Evolutionary conservation across 2,329 filamentous ascomycete genomes (phyloP).

Genomic region (Elsinoe arachidis): DNA sequence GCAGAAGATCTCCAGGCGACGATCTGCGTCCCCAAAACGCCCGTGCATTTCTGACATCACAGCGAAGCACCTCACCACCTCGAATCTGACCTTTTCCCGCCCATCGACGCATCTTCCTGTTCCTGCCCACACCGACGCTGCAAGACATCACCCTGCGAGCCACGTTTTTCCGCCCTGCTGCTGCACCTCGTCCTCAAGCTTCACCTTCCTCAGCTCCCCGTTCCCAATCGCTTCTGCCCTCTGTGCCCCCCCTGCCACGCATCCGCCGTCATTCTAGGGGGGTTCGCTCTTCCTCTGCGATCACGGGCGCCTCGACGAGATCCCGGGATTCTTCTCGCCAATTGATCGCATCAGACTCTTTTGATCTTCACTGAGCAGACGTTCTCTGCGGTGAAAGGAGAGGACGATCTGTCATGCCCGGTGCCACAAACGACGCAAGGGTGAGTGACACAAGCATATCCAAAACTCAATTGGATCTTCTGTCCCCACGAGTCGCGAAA

Average conservation of each 20-base stretch:
- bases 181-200: not conserved
- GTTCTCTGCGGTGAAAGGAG: not conserved
- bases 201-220: not conserved
- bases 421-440: slow-evolving; percentile 13
- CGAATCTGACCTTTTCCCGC: slow-evolving; percentile 10
- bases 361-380: not conserved
- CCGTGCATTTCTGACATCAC: slow-evolving; percentile 11
- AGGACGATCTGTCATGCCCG: slow-evolving; percentile 5
- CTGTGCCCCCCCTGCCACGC: not conserved
- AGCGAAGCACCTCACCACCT: not conserved
- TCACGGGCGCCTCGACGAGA: not conserved
- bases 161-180: not conserved
- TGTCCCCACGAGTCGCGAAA: not conserved
- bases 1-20: not conserved
- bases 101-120: not conserved
- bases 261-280: not conserved
- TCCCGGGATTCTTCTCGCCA: not conserved
- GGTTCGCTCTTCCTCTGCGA: not conserved
- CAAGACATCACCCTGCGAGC: slow-evolving; percentile 4
- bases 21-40: not conserved
- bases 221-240: not conserved
- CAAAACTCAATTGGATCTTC: not conserved
- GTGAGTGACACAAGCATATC: slow-evolving; percentile 4
- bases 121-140: not conserved
- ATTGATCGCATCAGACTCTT: not conserved